These are phyloP conservation scores for Pseudogymnoascus sp. DNA, from an alignment of 2,329 filamentous ascomycete species.

Conservation along the genomic window DNA sequence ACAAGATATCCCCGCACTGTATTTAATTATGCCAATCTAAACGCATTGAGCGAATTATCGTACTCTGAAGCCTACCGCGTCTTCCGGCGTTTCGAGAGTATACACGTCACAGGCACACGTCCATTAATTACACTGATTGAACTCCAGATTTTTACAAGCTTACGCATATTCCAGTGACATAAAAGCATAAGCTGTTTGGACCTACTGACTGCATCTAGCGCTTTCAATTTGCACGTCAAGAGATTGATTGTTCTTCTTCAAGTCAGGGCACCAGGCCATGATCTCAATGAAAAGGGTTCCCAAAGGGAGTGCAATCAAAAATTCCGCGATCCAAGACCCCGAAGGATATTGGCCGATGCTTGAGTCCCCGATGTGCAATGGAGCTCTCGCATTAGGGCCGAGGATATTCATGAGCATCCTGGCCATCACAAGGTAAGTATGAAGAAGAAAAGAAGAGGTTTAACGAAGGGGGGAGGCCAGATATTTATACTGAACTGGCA, in stretches of 20 bases:
- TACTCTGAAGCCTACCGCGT: too few species aligned
- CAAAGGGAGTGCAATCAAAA: conserved; percentile 35
- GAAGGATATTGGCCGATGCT: conserved; percentile 39
- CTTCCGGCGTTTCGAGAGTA: too few species aligned
- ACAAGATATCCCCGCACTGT: neutral
- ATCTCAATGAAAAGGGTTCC: conserved; percentile 21
- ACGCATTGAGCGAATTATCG: neutral
- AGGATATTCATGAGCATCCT: conserved; percentile 13
- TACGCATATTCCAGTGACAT: too few species aligned
- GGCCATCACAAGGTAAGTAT: conserved; percentile 19
- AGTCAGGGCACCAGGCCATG: conserved; percentile 11
- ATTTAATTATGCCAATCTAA: neutral
- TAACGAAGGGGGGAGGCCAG: neutral
- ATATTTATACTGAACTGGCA: conserved; percentile 3
- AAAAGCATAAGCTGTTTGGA: too few species aligned
- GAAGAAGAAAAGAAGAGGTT: conserved; percentile 14
- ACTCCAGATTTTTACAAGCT: too few species aligned
- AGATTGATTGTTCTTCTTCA: conserved; percentile 17
- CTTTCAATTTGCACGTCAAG: too few species aligned
- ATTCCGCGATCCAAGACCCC: conserved; percentile 41
- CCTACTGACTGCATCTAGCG: too few species aligned
- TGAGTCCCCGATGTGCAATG: conserved; percentile 45
- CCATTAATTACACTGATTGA: too few species aligned
- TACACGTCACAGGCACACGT: too few species aligned
- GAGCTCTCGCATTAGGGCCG: conserved; percentile 38